Base-by-base conservation (phyloP, 257 asterid genomes). In the Nicotiana undulata region DNA sequence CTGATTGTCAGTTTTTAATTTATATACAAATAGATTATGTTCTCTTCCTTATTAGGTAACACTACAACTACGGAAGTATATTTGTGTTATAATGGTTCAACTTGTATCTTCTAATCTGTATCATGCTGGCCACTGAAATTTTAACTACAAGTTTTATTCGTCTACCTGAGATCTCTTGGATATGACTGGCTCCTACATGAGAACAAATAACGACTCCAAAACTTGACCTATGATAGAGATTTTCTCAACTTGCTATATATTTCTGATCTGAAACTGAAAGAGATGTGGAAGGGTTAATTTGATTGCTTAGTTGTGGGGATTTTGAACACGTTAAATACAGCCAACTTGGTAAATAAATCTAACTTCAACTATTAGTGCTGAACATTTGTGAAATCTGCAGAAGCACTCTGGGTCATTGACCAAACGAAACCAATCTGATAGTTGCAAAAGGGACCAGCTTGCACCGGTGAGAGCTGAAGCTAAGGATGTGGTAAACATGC, bases 401-500 rank as follows among this genome's bases (percentile, higher is more conserved):
- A 85, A 87, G 85, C 90, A 89, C 86, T 70, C 91, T 58, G 83
- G 88, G 76, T 83, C 97, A 20, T 86, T 91, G 22, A 53, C 87
- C 24, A 95, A 91, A 90, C 83, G 75, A 91, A 89, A 93, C 86
- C 89, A 81, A 37, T 84, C 89, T 77, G 97, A 86, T 70, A 77
- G 85, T 78, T 83, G 83, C 82, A 89, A 82, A 85, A 88, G 87
- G 83, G 80, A 17, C 66, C 89, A 82, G 81, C 94, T 64, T 83
- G 81, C 85, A 79, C 85, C 75, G 68, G 89, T 87, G 83, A 86
- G 87, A 83, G 63, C 84, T 31, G 90, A 87, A 76, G 89, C 55
- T 26, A 88, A 85, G 81, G 92, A 91, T 63, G 88, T 89, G 98
- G 99, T 92, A 78, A 87, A 18, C 76, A 40, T 40, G 78, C 74